Conservation (phyloP, 805 yeast species). For the Zygotorulaspora florentina region DNA sequence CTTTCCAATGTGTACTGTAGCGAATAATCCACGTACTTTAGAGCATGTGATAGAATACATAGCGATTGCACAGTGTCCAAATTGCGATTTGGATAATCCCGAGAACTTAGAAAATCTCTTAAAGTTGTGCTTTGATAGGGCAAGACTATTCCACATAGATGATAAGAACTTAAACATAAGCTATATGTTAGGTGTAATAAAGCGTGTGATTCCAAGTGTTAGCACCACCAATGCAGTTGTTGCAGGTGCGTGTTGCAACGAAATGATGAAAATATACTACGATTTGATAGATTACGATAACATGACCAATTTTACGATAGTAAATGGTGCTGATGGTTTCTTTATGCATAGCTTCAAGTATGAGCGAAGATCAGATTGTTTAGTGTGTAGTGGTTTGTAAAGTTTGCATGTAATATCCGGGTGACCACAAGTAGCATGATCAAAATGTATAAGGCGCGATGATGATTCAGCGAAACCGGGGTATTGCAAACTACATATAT, state of each 20-base stretch:
- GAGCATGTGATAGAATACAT: slow-evolving; percentile 96
- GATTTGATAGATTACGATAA: slow-evolving; percentile 52
- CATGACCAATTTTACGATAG: slow-evolving; percentile 77
- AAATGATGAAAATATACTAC: slow-evolving; percentile 74
- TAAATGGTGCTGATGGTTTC: slow-evolving; percentile 76
- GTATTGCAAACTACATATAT: no score
- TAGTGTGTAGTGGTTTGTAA: slow-evolving; percentile 60
- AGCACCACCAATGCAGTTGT: slow-evolving; percentile 91
- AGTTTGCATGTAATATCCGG: slow-evolving; percentile 1
- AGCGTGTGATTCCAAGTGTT: slow-evolving; percentile 88
- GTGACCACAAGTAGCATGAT: background rate
- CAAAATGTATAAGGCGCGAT: background rate
- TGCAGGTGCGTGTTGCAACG: slow-evolving; percentile 86
- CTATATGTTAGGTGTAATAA: slow-evolving; percentile 80
- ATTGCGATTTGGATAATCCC: slow-evolving; percentile 63
- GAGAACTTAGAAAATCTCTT: slow-evolving; percentile 64
- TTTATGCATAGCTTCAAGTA: slow-evolving; percentile 70
- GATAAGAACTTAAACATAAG: slow-evolving; percentile 60
- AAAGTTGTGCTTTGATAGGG: slow-evolving; percentile 52
- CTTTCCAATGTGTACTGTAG: slow-evolving; percentile 90
- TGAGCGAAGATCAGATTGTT: slow-evolving; percentile 57
- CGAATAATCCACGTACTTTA: slow-evolving; percentile 88
- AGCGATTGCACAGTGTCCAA: slow-evolving; percentile 69
- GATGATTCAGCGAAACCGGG: background rate
- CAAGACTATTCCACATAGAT: slow-evolving; percentile 58